These are phyloP conservation scores for Bryum argenteum DNA, from an alignment of 225 moss, liverwort and hornwort species.

Conservation along the genomic window DNA sequence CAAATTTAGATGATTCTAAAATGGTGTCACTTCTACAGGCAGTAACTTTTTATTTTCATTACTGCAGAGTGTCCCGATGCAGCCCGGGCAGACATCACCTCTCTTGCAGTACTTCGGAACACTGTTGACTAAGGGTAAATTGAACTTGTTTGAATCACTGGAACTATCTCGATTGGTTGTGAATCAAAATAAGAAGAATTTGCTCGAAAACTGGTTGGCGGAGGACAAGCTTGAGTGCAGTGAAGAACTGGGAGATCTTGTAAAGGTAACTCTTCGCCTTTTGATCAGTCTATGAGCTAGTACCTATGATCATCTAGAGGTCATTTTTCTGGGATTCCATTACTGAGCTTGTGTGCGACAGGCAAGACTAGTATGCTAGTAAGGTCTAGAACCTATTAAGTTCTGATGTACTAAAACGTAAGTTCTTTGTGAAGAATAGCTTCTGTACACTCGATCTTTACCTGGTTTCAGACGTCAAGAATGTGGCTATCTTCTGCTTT, in stretches of 20 bases:
- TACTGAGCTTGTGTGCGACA: conserved; percentile 1
- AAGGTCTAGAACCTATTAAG: neutral
- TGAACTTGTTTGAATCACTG: conserved; percentile 85
- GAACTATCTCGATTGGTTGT: conserved; percentile 97
- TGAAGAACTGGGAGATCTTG: conserved; percentile 97
- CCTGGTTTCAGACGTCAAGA: neutral
- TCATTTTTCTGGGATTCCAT: neutral
- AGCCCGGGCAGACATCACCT: conserved; percentile 94
- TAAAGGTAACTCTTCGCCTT: conserved; percentile 62
- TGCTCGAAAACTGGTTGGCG: conserved; percentile 99
- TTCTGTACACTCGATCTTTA: neutral
- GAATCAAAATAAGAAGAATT: conserved; percentile 94
- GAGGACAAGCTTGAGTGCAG: conserved; percentile 99
- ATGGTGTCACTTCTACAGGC: neutral
- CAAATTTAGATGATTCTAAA: neutral
- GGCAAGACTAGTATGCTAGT: conserved; percentile 7
- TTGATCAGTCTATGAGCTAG: conserved; percentile 20
- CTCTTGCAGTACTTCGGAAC: conserved; percentile 97
- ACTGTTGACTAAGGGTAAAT: conserved; percentile 87
- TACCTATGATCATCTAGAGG: neutral
- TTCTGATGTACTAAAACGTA: neutral
- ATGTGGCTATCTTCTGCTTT: neutral
- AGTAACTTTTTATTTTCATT: conserved; percentile 15
- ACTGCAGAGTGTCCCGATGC: conserved; percentile 94
- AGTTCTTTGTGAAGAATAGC: neutral